Base-by-base conservation (phyloP, 116 monocot species). In the Trichopus zeylanicus region DNA sequence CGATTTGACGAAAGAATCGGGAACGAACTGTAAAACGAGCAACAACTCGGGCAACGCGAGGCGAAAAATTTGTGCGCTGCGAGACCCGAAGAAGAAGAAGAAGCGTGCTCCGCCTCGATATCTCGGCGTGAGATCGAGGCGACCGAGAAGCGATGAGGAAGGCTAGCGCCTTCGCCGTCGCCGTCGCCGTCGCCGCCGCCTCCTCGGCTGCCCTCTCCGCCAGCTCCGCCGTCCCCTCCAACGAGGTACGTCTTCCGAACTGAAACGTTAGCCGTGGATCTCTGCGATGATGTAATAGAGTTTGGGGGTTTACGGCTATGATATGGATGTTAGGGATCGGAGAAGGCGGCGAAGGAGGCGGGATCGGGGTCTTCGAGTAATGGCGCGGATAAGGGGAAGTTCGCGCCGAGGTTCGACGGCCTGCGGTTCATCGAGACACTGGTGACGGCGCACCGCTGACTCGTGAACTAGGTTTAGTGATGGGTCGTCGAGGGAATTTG, bases 371-470 rank as follows among this genome's bases (percentile, higher is more conserved):
- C 51, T 2, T 2, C 22, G 20, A 22, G 33, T 6, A 33, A 31
- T 23, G 21, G 13, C 12, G 46, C 19, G 15, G 26, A n/a, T 9
- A 28, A 60, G 8, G 65, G 34, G 32, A 55, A 29, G 31, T 67
- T 66, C 31, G 61, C 60, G 28, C 76, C 70, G 31, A 66, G 76
- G 51, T 76, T 70, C 53, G 76, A 76, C 37, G 76, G 76, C 61
- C 48, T 76, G 55, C 60, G 70, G 52, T 76, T 76, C 47, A 76
- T 76, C 18, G 76, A 76, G 65, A 66, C 76, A 24, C 61, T 76
- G 51, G 76, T 76, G 26, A 76, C 76, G 56, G 76, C 76, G n/a
- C 76, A 76, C 42, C 13, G 70, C 48, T 76, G 39, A 74, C n/a
- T n/a, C n/a, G n/a, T n/a, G n/a, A n/a, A n/a, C n/a, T n/a, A n/a